Evolutionary conservation across 805 yeast genomes (phyloP).

Genomic region (Starmerella geochares): DNA sequence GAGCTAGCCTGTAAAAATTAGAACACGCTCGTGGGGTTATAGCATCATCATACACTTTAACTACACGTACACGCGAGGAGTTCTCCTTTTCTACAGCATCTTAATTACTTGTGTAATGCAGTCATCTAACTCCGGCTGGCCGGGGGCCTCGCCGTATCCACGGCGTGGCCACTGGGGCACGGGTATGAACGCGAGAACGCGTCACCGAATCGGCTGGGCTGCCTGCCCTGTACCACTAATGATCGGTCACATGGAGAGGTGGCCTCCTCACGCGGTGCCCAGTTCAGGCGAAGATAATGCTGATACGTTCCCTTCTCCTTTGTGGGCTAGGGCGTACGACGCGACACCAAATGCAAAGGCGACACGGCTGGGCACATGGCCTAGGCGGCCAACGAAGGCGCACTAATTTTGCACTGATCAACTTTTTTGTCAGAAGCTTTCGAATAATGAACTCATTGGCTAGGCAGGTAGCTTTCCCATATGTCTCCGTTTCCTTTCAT

Average conservation of each 20-base stretch:
- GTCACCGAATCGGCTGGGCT: background rate
- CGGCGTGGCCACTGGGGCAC: background rate
- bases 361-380: background rate
- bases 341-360: slow-evolving; percentile 3
- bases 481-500: background rate
- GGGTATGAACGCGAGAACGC: background rate
- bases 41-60: too few relatives aligned
- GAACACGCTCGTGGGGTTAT: too few relatives aligned
- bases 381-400: background rate
- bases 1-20: background rate
- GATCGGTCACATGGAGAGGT: background rate
- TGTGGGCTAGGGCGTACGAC: background rate
- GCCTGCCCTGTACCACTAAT: too few relatives aligned
- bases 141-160: background rate
- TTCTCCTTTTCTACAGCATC: too few relatives aligned
- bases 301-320: background rate
- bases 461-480: too few relatives aligned
- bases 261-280: background rate
- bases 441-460: background rate
- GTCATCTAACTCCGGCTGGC: too few relatives aligned
- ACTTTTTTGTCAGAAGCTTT: background rate
- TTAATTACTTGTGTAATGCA: too few relatives aligned
- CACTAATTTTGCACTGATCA: background rate
- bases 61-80: too few relatives aligned
- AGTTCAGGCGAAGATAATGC: background rate